phyloP scores from a whole-genome alignment of 805 yeast genomes.

The Candida chauliodis region DNA sequence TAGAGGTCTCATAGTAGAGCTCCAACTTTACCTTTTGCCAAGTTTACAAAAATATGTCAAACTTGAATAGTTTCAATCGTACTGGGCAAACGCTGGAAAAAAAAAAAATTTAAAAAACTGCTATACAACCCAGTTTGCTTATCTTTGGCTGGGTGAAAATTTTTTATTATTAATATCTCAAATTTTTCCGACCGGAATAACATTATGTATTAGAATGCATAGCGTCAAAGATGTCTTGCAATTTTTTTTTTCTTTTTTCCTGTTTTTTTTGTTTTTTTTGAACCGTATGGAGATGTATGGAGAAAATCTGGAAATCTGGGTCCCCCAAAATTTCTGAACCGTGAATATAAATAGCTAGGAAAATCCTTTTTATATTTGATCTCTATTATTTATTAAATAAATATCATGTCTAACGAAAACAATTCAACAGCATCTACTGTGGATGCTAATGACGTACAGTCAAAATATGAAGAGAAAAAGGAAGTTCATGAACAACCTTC shows the following conservation, averaged over 20 bases:
- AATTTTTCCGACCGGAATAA: constrained; percentile 8
- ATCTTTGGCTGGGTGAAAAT: too few species aligned
- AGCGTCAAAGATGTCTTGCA: too few species aligned
- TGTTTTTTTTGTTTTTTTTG: not conserved
- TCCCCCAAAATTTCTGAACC: constrained; percentile 4
- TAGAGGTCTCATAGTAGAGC: too few species aligned
- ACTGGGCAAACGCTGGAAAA: too few species aligned
- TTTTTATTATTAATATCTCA: not conserved
- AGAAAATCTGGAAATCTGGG: not conserved
- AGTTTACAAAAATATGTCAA: too few species aligned
- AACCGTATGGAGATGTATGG: constrained; percentile 7
- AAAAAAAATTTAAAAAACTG: too few species aligned
- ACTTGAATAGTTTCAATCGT: too few species aligned
- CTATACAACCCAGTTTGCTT: too few species aligned
- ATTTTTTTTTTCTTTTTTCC: too few species aligned
- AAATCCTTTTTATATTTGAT: not conserved
- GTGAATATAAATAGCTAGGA: constrained; percentile 4
- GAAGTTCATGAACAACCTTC: constrained; percentile 1
- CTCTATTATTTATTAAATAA: not conserved
- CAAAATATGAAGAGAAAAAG: constrained; percentile 6
- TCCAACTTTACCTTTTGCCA: too few species aligned
- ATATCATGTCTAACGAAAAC: constrained; percentile 4
- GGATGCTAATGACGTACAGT: constrained; percentile 4
- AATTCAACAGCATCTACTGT: constrained; percentile 7
- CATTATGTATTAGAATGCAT: not conserved